Evolutionary conservation across 179 eudicot species (phyloP).

Genomic region (Beta lomatogona): DNA sequence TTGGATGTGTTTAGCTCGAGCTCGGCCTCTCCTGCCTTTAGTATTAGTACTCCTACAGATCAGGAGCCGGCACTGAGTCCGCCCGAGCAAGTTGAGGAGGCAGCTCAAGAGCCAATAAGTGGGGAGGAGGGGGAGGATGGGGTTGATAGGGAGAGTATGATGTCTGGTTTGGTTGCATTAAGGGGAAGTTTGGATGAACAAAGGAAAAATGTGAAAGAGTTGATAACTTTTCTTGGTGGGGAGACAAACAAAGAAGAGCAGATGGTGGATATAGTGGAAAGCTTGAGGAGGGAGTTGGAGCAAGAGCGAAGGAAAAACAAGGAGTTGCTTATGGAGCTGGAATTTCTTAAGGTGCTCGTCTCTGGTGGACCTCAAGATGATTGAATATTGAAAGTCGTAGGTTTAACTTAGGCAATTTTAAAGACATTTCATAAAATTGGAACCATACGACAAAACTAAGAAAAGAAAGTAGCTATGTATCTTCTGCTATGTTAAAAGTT

Average conservation of each 20-base stretch:
- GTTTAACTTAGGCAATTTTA: not conserved
- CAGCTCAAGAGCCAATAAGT: slow-evolving; percentile 6
- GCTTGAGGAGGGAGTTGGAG: slow-evolving; percentile 48
- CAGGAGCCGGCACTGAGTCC: slow-evolving; percentile 17
- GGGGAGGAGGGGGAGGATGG: slow-evolving; percentile 28
- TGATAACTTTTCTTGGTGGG: slow-evolving; percentile 43
- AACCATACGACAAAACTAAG: not conserved
- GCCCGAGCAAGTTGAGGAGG: slow-evolving; percentile 21
- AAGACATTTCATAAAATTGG: not conserved
- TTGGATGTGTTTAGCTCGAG: slow-evolving; percentile 27
- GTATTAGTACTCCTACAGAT: slow-evolving; percentile 29
- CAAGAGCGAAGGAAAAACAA: slow-evolving; percentile 54
- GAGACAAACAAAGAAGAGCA: slow-evolving; percentile 49
- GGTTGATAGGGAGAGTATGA: slow-evolving; percentile 42
- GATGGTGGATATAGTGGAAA: slow-evolving; percentile 44
- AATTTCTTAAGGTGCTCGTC: slow-evolving; percentile 50
- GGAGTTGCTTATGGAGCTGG: slow-evolving; percentile 59
- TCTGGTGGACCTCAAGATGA: slow-evolving; percentile 30
- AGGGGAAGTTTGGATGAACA: slow-evolving; percentile 69
- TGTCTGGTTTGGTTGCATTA: slow-evolving; percentile 48
- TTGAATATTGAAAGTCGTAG: not conserved
- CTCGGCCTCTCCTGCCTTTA: slow-evolving; percentile 19
- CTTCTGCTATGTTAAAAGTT: not conserved
- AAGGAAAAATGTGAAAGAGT: slow-evolving; percentile 47
- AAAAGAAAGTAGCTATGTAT: not conserved